A percentile compares a stretch with the other conserved stretches of the same genome.
These are phyloP conservation scores for Fonsecaea multimorphosa DNA, from an alignment of 2,329 filamentous ascomycete genomes.

Conservation along the genomic window DNA sequence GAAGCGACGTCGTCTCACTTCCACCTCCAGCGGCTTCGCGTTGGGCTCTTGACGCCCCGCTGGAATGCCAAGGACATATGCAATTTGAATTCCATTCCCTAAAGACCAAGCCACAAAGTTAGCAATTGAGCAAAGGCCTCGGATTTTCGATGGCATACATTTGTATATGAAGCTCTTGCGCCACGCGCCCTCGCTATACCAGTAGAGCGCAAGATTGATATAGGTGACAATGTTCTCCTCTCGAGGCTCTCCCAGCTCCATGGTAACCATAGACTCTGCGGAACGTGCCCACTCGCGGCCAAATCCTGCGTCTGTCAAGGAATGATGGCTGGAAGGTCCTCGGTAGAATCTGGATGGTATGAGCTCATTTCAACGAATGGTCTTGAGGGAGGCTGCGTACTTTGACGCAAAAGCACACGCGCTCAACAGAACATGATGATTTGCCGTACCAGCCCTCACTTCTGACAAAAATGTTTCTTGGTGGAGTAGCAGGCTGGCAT, in stretches of 20 bases:
- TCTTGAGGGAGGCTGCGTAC: conserved; percentile 12
- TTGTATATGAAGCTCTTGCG: conserved; percentile 15
- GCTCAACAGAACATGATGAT: conserved; percentile 22
- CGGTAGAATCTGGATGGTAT: conserved; percentile 20
- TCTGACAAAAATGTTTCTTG: conserved; percentile 17
- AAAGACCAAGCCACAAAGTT: no score
- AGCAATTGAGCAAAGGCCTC: no score
- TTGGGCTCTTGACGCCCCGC: no score
- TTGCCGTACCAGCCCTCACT: conserved; percentile 2
- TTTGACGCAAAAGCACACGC: conserved; percentile 27
- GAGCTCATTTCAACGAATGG: no score
- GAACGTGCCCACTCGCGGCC: conserved; percentile 24
- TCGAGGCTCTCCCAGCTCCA: conserved; percentile 8
- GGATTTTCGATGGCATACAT: conserved; percentile 2
- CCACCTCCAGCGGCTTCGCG: no score
- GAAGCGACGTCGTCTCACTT: no score
- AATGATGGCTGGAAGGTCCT: conserved; percentile 12
- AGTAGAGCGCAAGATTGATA: conserved; percentile 17
- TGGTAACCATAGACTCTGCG: conserved; percentile 19
- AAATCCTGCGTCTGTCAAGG: conserved; percentile 22
- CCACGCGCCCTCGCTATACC: conserved; percentile 26
- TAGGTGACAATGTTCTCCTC: conserved; percentile 30
- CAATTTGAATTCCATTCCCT: no score
- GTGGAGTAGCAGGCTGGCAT: conserved; percentile 22
- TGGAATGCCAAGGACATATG: no score